Percentiles rank a stretch among this genome's conserved stretches.
Conservation (phyloP, 169 alveolate genomes). For the Babesia caballi region DNA sequence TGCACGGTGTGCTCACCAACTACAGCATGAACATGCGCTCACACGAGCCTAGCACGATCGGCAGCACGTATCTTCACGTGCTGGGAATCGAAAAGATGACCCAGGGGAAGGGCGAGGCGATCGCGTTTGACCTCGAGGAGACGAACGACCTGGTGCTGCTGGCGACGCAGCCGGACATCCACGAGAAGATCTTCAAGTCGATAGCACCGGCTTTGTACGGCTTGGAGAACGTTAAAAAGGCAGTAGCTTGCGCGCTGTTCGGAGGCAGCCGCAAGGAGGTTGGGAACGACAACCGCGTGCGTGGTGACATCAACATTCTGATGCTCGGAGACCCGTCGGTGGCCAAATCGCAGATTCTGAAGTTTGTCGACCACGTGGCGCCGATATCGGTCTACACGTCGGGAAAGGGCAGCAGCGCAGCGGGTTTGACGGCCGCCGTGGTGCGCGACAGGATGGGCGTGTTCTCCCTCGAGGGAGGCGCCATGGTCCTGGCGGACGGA, state of each 20-base stretch:
- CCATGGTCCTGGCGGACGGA: constrained; percentile 99
- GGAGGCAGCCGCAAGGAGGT: constrained; percentile 97
- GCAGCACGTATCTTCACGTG: constrained; percentile 78
- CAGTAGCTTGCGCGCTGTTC: constrained; percentile 96
- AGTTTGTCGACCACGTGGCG: constrained; percentile 95
- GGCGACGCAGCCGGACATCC: constrained; percentile 89
- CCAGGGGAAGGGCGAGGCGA: constrained; percentile 53
- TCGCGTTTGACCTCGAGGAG: constrained; percentile 73
- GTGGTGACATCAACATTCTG: constrained; percentile 95
- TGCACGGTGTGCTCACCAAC: constrained; percentile 89
- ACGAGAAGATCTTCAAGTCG: constrained; percentile 88
- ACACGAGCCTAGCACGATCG: constrained; percentile 62
- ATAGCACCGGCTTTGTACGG: constrained; percentile 98
- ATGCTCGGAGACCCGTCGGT: constrained; percentile 99
- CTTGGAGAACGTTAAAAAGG: constrained; percentile 93
- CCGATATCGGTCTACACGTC: constrained; percentile 98
- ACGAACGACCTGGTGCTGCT: constrained; percentile 74
- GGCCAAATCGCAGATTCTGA: constrained; percentile 96
- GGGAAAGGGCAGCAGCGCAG: constrained; percentile 99
- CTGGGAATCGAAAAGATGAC: constrained; percentile 72
- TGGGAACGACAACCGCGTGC: constrained; percentile 93
- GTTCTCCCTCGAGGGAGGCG: constrained; percentile 99
- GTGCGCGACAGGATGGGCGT: constrained; percentile 82
- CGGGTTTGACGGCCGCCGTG: constrained; percentile 99
- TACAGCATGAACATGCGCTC: constrained; percentile 57